Evolutionary conservation across 257 asterid genomes (phyloP).

Genomic region (Solanum clarkiae): DNA sequence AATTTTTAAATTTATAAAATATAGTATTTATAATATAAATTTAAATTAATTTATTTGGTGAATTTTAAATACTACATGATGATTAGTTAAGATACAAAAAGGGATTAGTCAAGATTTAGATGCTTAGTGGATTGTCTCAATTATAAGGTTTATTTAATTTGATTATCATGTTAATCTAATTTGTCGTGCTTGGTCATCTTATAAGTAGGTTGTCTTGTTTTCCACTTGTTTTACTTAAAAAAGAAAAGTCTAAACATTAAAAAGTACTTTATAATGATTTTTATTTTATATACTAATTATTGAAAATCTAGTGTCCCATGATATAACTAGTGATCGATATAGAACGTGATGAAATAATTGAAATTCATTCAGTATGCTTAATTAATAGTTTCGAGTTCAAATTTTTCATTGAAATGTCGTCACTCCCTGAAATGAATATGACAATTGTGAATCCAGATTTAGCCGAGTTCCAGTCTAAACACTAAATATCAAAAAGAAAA

Average conservation of each 20-base stretch:
- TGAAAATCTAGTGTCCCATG: not conserved
- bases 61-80: not conserved
- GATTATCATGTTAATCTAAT: not conserved
- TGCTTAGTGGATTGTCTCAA: not conserved
- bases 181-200: not conserved
- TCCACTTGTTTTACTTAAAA: not conserved
- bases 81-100: not conserved
- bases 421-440: not conserved
- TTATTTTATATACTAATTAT: not conserved
- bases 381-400: not conserved
- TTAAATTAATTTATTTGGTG: not conserved
- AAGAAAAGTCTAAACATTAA: not conserved
- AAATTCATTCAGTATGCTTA: not conserved
- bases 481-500: accelerated
- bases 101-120: not conserved
- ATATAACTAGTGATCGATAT: not conserved
- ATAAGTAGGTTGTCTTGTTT: not conserved
- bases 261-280: not conserved
- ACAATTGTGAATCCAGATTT: not conserved
- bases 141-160: not conserved
- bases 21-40: too few species aligned
- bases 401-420: not conserved
- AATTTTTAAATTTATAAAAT: too few species aligned
- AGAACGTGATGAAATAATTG: not conserved
- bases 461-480: not conserved